Conservation (phyloP, 1,139 yeast species). For the Suhomyces terraborum region DNA sequence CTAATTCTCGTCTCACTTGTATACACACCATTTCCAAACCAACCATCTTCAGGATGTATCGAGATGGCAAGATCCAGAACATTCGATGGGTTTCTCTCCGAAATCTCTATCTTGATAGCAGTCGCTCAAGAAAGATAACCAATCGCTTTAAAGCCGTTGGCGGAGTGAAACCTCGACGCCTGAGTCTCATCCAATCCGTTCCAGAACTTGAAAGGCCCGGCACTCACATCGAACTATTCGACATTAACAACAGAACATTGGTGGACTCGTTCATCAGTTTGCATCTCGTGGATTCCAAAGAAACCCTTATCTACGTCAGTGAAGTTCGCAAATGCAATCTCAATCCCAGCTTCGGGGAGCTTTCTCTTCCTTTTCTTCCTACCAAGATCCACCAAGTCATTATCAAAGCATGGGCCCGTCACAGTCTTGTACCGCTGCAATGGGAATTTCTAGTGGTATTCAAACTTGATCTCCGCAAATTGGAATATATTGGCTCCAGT, state of each 20-base stretch:
- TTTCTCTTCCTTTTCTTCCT: slow-evolving; percentile 29
- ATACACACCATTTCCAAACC: not conserved
- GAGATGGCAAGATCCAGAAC: slow-evolving; percentile 17
- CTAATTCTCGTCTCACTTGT: too few relatives aligned
- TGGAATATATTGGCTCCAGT: slow-evolving; percentile 19
- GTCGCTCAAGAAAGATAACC: not conserved
- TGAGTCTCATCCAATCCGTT: slow-evolving; percentile 15
- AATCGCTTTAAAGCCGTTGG: slow-evolving; percentile 7
- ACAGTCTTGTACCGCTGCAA: slow-evolving; percentile 8
- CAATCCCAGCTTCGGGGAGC: slow-evolving; percentile 35
- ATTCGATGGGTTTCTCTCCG: slow-evolving; percentile 22
- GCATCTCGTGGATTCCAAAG: slow-evolving; percentile 20
- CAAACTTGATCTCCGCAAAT: slow-evolving; percentile 25
- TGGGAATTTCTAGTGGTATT: slow-evolving; percentile 29
- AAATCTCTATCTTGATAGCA: slow-evolving; percentile 16
- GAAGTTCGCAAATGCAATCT: slow-evolving; percentile 29
- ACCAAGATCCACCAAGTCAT: slow-evolving; percentile 15
- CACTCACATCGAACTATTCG: slow-evolving; percentile 17
- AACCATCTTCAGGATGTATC: slow-evolving; percentile 6
- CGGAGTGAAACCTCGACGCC: slow-evolving; percentile 12
- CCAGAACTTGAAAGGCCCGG: slow-evolving; percentile 17
- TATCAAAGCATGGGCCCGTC: slow-evolving; percentile 30
- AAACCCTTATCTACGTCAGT: slow-evolving; percentile 36
- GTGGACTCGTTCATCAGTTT: slow-evolving; percentile 34
- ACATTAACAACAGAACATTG: slow-evolving; percentile 19